A percentile compares a stretch with the other conserved stretches of the same genome.
phyloP scores from a whole-genome alignment of 805 yeast genomes.

The Monosporozyma yasuniensis region DNA sequence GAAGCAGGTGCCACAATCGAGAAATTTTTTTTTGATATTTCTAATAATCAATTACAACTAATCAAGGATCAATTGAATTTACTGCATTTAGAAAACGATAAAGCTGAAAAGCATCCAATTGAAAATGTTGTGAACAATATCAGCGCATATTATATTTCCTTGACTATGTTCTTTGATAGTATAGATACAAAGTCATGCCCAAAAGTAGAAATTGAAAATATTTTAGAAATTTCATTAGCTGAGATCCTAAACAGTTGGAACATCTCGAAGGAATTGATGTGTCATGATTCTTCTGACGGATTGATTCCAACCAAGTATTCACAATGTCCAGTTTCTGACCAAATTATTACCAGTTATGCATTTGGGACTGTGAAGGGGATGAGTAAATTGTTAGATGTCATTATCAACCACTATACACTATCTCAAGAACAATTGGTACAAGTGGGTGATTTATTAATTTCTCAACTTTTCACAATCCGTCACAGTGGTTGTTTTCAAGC shows the following conservation, averaged over 20 bases:
- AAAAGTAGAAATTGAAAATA: not conserved
- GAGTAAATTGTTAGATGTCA: constrained; percentile 40
- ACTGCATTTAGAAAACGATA: constrained; percentile 29
- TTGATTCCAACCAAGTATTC: constrained; percentile 42
- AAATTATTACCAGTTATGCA: constrained; percentile 51
- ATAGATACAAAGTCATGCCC: not conserved
- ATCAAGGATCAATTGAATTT: constrained; percentile 28
- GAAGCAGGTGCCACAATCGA: constrained; percentile 73
- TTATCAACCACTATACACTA: constrained; percentile 33
- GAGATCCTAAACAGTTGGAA: constrained; percentile 29
- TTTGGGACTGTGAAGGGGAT: constrained; percentile 84
- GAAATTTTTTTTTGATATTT: constrained; percentile 39
- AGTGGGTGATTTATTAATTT: constrained; percentile 48
- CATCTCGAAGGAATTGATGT: constrained; percentile 37
- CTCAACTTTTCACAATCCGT: constrained; percentile 62
- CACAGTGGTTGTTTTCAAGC: constrained; percentile 93
- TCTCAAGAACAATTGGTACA: constrained; percentile 16
- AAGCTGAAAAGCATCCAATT: constrained; percentile 31
- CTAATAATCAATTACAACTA: constrained; percentile 23
- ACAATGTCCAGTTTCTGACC: constrained; percentile 33
- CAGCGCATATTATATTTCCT: constrained; percentile 63
- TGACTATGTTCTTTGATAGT: constrained; percentile 38
- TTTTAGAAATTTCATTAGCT: constrained; percentile 3
- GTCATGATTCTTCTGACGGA: constrained; percentile 67
- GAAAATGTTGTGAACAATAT: constrained; percentile 44